Conservation (phyloP, 768 basidiomycete genomes). For the Epithele typhae region DNA sequence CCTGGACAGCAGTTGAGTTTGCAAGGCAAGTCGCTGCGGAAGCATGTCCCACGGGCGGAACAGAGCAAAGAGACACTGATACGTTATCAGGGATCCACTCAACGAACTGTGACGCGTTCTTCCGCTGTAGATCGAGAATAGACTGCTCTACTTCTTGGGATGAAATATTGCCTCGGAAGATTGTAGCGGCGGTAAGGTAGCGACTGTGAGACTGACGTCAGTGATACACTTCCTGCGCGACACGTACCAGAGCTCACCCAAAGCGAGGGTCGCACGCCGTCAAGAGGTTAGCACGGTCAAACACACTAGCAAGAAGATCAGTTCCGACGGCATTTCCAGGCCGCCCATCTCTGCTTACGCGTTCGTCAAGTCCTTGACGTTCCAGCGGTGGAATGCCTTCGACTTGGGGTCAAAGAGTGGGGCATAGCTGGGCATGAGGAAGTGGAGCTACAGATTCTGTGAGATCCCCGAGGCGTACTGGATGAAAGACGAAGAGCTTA, state of each 20-base stretch:
- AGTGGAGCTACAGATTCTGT: conserved; percentile 66
- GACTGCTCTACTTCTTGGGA: conserved; percentile 63
- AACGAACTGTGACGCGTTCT: conserved; percentile 72
- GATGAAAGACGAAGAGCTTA: conserved; percentile 29
- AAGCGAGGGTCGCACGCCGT: conserved; percentile 80
- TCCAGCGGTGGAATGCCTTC: conserved; percentile 53
- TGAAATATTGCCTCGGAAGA: conserved; percentile 80
- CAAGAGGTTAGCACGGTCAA: conserved; percentile 75
- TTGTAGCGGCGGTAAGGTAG: conserved; percentile 82
- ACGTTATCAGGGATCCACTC: conserved; percentile 96
- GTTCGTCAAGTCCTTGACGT: conserved; percentile 66
- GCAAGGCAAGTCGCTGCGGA: conserved; percentile 69
- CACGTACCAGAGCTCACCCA: conserved; percentile 42
- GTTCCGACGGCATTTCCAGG: neutral
- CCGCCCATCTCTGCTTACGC: conserved; percentile 49
- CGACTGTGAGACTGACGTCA: conserved; percentile 43
- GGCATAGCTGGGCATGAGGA: conserved; percentile 93
- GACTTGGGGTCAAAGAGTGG: conserved; percentile 75
- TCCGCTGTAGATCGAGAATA: conserved; percentile 69
- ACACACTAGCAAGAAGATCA: conserved; percentile 45
- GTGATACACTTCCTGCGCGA: neutral
- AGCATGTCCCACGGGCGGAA: conserved; percentile 77
- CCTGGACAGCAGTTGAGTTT: conserved; percentile 83
- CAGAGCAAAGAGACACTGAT: conserved; percentile 76
- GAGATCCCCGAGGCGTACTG: neutral